Percentiles rank a stretch among this genome's conserved stretches.
Evolutionary conservation across 441 rosid species (phyloP).

Genomic region (Dalechampia spathulata): DNA sequence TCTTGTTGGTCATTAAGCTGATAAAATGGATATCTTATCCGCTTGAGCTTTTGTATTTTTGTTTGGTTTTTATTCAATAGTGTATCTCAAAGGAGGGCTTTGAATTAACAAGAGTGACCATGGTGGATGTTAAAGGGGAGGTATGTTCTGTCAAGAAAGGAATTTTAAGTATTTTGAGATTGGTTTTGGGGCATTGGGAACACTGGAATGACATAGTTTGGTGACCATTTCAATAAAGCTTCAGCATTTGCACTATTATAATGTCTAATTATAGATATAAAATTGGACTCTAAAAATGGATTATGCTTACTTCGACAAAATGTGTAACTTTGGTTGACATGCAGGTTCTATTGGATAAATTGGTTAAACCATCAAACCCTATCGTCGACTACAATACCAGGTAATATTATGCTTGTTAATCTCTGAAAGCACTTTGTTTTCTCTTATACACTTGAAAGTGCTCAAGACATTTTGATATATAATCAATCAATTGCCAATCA

Average conservation of each 20-base stretch:
- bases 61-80: constrained; percentile 28
- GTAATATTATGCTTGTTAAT: constrained; percentile 27
- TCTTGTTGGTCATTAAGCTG: not conserved
- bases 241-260: too few species aligned
- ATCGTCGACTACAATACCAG: constrained; percentile 88
- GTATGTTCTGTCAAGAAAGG: constrained; percentile 25
- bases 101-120: constrained; percentile 83
- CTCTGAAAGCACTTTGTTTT: not conserved
- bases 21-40: not conserved
- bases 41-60: not conserved
- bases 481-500: not conserved
- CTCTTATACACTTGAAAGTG: not conserved
- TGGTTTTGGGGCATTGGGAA: too few species aligned
- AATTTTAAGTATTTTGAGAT: not conserved
- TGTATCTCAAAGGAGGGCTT: constrained; percentile 81
- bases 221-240: constrained; percentile 2
- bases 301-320: not conserved
- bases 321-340: not conserved
- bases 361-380: constrained; percentile 76
- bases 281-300: not conserved
- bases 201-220: not conserved
- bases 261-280: too few species aligned
- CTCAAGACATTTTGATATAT: not conserved
- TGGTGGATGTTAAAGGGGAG: constrained; percentile 83
- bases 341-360: constrained; percentile 85